Percentiles rank a stretch among this genome's conserved stretches.
phyloP scores from a whole-genome alignment of 164 flowering plant species.

The Dillenia turbinata region DNA sequence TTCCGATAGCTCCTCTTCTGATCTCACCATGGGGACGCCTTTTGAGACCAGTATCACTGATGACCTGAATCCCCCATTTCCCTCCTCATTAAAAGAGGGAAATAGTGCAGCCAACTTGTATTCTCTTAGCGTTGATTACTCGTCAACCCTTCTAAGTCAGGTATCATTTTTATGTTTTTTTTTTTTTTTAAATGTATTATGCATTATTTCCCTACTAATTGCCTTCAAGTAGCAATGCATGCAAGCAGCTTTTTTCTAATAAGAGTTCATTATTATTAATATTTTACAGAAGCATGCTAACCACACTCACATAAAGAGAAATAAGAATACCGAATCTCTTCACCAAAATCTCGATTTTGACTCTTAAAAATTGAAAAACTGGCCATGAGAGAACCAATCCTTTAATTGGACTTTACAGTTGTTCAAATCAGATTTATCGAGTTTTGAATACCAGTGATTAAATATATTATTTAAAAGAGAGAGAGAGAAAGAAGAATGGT shows the following conservation, averaged over 20 bases:
- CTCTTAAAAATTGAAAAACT: no score
- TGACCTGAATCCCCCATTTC: slow-evolving; percentile 26
- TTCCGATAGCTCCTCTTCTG: slow-evolving; percentile 47
- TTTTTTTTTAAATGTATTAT: not conserved
- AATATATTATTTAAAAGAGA: no score
- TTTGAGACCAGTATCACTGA: slow-evolving; percentile 17
- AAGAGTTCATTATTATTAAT: no score
- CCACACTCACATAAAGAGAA: no score
- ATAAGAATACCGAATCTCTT: no score
- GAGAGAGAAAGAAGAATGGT: slow-evolving; percentile 4
- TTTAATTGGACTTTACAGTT: no score
- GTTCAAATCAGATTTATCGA: no score
- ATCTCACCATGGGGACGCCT: slow-evolving; percentile 51
- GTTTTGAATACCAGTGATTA: not conserved
- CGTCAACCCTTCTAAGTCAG: slow-evolving; percentile 23
- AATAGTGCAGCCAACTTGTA: slow-evolving; percentile 33
- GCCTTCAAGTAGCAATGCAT: no score
- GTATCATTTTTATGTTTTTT: slow-evolving; percentile 8
- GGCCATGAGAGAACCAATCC: not conserved
- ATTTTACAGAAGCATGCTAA: no score
- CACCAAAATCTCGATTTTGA: no score
- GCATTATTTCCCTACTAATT: no score
- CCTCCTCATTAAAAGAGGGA: slow-evolving; percentile 38
- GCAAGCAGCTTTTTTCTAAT: no score
- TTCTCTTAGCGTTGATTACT: slow-evolving; percentile 18